Percentiles rank a stretch among this genome's conserved stretches.
Conservation (phyloP, 176 grass and related monocot genomes). For the Carex parvula region DNA sequence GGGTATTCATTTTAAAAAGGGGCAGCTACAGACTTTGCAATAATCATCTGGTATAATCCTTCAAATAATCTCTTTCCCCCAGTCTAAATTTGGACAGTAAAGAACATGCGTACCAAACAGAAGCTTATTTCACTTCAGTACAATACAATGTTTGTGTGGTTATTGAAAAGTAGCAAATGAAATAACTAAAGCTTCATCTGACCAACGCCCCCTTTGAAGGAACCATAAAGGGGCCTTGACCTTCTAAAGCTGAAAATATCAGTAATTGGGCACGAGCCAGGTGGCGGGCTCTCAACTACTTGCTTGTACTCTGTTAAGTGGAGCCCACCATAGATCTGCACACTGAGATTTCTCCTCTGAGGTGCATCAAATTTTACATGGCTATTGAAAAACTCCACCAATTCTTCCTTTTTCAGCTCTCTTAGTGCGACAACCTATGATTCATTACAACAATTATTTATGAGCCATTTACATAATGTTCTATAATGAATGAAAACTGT, state of each 20-base stretch:
- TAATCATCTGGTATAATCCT: not conserved
- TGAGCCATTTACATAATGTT: not conserved
- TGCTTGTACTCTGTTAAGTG: conserved; percentile 56
- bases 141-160: no score
- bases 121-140: not conserved
- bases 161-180: not conserved
- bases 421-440: conserved; percentile 68
- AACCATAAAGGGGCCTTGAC: conserved; percentile 86
- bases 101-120: not conserved
- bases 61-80: not conserved
- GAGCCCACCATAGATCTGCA: conserved; percentile 71
- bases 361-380: conserved; percentile 61
- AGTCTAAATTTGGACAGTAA: not conserved
- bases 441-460: not conserved
- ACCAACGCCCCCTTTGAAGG: conserved; percentile 76
- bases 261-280: conserved; percentile 40
- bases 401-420: conserved; percentile 79
- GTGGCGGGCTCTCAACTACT: conserved; percentile 32
- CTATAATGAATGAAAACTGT: no score
- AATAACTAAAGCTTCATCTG: conserved; percentile 61
- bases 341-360: conserved; percentile 65
- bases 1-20: no score
- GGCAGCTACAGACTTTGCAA: not conserved
- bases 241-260: conserved; percentile 84
- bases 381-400: conserved; percentile 68